Base-by-base conservation (phyloP, 129 eudicot species). In the Chrysanthemum seticuspe region DNA sequence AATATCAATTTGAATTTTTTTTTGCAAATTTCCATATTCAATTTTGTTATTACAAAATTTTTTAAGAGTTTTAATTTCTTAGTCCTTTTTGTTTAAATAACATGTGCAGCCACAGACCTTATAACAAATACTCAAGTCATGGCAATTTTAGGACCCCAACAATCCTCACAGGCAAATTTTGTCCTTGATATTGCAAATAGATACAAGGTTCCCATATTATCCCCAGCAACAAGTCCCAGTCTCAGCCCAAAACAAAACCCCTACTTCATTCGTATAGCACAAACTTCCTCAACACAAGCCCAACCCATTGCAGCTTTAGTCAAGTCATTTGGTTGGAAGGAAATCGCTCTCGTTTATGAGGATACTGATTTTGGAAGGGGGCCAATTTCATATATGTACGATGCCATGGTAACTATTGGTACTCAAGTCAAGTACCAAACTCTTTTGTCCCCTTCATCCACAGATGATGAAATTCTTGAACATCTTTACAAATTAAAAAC, bases 311-410 rank as follows among this genome's bases (percentile, higher is more conserved):
- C 63, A 58, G 34, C 63, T 10, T 10, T 58, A 58, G 29, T 58
- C 63, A 58, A 81, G 19, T 70, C 73, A 62, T 87, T 82, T 61
- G 82, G 82, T 14, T 87, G 92, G 89, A 71, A 73, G 25, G 67
- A 72, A 72, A 84, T 69, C 9, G 89, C 83, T 19, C 76, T 74
- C 1, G 62, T 85, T 14, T 87, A 77, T 50, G 84, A 61, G 13
- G 89, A 82, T 12, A 80, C 68, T 7, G 89, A 82, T 62, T 89
- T 76, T 55, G 89, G 89, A 10, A 82, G 78, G 53, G 96, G 86
- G 6, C 68, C 85, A 7, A 61, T 86, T 13, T 85, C 91, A 1
- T 86, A 14, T 50, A 14, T 88, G 34, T 74, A 73, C 0, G 87
- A 88, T 48, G 85, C 85, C 8, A 76, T 86, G 69, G 80, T 65